Evolutionary conservation across 805 yeast genomes (phyloP), one percentile per base, ranked within the genome.

Genomic region (Candida boleticola): DNA sequence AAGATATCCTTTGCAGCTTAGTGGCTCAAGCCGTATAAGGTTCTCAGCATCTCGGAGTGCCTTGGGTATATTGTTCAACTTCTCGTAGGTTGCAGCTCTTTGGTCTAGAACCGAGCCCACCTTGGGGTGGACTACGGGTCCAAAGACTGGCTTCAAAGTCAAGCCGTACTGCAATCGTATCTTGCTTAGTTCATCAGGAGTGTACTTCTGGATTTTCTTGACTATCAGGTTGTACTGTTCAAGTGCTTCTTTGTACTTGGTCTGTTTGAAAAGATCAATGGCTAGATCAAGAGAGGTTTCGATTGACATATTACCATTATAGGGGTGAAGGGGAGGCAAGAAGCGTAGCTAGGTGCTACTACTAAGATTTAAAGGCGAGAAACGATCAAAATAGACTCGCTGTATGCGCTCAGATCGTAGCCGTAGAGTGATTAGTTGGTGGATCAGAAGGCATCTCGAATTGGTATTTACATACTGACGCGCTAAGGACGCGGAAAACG

Each of bases 71-170:
- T 59, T 52, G 3, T 55, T 53, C 39, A 75, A 45, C 45, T 73
- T 75, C 44, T 74, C 75, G 51, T 55, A 64, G 1, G 77, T 66
- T 2, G 82, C 82, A 1, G 80, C 77, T 16, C 80, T 51, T 42
- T 68, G 73, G 46, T 77, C 82, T 9, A 68, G 50, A 4, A 67
- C 43, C 1, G 63, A 50, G 1, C 63, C 55, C 5, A 70, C 42
- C 46, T 61, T 60, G 1, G 75, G 75, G 44, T 70, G 75, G 6
- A 58, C 51, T 5, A 50, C 27, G 5, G 57, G 53, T 6, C 71
- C 69, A 13, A 56, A 41, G 2, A 60, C 33, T 3, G 74, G 73
- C 6, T 29, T 39, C 21, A 46, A 55, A 7, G 47, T 40, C 5
- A 66, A 49, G 39, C 61, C 59, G 9, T 34, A 20, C 29, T 41